Base-by-base conservation (phyloP, 768 basidiomycete species). In the Boletus sp. region DNA sequence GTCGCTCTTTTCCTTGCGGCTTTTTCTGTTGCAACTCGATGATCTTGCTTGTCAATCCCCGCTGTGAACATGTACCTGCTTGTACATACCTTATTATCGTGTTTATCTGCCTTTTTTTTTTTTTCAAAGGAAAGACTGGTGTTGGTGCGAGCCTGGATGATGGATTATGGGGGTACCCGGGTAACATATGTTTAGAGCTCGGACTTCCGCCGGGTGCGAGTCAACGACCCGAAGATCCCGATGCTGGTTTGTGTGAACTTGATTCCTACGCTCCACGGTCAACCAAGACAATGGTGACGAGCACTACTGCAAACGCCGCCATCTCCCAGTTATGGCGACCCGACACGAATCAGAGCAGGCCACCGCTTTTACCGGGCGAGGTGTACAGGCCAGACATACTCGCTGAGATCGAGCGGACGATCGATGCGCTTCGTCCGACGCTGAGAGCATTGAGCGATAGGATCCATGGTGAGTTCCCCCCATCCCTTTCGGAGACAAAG, bases 401-500 rank as follows among this genome's bases (percentile, higher is more conserved):
- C 34, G 70, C 81, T 53, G 77, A 78, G n/a, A 85, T 90, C 40
- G 83, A 84, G 56, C 66, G 70, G 13, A 77, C 74, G 51, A 78
- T 90, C 32, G 65, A 75, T 44, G 73, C 68, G 23, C 71, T 88
- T n/a, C 76, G 82, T 55, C 65, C 67, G 0, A 82, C 84, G 43
- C 69, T 91, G 49, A 75, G 82, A 50, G 69, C 61, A 34, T 70
- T 92, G 19, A 90, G 88, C 64, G 69, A 88, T 30, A 84, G 87
- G 62, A 88, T 93, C 19, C 87, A 87, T 57, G 79, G 88, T 87
- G 61, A 35, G 51, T 19, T 10, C n/a, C 11, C 6, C 50, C 8
- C 34, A 9, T n/a, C 25, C 38, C 10, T 2, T 4, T 19, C 19
- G 38, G n/a, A 39, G 14, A 4, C n/a, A n/a, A 9, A 17, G 38